These are phyloP conservation scores for apple (Malus domestica) DNA, from an alignment of 306 rosid species.

Conservation along the genomic window DNA sequence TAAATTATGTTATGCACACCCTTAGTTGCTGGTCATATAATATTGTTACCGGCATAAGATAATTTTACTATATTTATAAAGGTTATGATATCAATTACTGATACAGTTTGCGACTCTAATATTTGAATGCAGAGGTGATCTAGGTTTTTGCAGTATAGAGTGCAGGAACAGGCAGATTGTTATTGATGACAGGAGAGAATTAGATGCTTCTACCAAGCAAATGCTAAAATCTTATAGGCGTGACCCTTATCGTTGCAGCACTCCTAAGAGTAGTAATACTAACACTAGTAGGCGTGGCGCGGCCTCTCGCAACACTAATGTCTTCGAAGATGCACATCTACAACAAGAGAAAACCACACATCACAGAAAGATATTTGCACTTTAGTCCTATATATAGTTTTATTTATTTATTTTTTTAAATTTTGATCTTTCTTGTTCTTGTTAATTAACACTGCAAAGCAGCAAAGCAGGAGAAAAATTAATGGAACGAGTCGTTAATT, in stretches of 20 bases:
- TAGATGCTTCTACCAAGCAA: slow-evolving; percentile 37
- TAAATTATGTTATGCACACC: too few relatives aligned
- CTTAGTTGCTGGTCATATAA: too few relatives aligned
- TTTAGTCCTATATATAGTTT: background rate
- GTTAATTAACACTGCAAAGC: background rate
- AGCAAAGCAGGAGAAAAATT: background rate
- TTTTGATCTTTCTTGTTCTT: background rate
- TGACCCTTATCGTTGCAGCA: slow-evolving; percentile 3
- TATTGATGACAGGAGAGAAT: slow-evolving; percentile 33
- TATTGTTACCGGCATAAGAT: background rate
- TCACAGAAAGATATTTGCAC: slow-evolving; percentile 2
- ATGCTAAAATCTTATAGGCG: slow-evolving; percentile 22
- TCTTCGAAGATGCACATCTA: slow-evolving; percentile 13
- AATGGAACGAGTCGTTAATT: background rate
- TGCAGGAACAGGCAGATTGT: slow-evolving; percentile 40
- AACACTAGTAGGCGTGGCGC: background rate
- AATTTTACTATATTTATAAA: too few relatives aligned
- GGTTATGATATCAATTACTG: background rate
- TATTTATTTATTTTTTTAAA: background rate
- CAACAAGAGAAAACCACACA: background rate
- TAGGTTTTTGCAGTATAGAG: slow-evolving; percentile 41
- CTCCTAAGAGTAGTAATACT: background rate
- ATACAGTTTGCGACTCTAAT: background rate
- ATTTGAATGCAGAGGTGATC: slow-evolving; percentile 35
- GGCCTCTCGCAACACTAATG: background rate